phyloP scores from a whole-genome alignment of 345 rosid species.

The Camelina hispida region DNA sequence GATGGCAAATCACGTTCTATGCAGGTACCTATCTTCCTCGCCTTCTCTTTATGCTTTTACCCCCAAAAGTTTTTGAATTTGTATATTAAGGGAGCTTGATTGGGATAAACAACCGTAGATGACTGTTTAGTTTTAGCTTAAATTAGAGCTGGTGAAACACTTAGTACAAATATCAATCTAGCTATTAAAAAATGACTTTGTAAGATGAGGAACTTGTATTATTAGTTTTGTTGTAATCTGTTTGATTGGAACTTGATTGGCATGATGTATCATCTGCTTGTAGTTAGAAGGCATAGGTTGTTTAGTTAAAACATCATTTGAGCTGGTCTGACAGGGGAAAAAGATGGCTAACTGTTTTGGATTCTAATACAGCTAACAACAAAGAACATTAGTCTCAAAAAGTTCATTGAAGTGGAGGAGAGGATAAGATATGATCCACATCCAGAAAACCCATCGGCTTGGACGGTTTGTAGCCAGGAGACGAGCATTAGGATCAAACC shows the following conservation, averaged over 20 bases:
- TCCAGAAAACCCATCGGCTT: slow-evolving; percentile 75
- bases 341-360: neutral
- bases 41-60: neutral
- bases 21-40: slow-evolving; percentile 41
- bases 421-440: slow-evolving; percentile 83
- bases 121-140: slow-evolving; percentile 6
- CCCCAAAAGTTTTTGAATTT: neutral
- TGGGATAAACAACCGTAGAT: slow-evolving; percentile 5
- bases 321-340: neutral
- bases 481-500: slow-evolving; percentile 92
- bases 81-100: slow-evolving; percentile 8
- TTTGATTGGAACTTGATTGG: neutral
- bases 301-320: slow-evolving; percentile 4
- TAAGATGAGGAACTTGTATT: slow-evolving; percentile 5
- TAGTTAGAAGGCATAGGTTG: neutral
- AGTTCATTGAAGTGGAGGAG: slow-evolving; percentile 93
- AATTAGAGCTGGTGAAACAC: neutral
- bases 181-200: neutral
- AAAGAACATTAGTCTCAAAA: slow-evolving; percentile 83
- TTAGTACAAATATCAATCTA: neutral
- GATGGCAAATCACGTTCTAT: slow-evolving; percentile 77
- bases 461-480: slow-evolving; percentile 90
- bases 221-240: slow-evolving; percentile 12
- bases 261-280: neutral
- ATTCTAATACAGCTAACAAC: slow-evolving; percentile 59